A percentile compares a stretch with the other conserved stretches of the same genome.
These are phyloP conservation scores for Aphanomyces euteiches DNA, from an alignment of 352 stramenopile genomes.

Conservation along the genomic window DNA sequence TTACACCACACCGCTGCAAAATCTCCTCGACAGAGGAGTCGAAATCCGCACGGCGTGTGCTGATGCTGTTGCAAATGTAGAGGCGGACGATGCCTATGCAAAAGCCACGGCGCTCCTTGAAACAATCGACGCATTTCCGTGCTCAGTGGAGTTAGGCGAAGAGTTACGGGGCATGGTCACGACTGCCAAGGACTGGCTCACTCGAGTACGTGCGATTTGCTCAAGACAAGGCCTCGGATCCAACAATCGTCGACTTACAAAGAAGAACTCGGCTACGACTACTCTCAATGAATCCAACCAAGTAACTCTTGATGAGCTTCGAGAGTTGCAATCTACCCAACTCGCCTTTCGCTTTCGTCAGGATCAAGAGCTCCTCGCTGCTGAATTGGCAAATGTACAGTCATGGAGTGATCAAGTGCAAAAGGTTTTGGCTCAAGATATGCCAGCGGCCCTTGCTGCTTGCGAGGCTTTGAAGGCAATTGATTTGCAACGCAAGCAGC, in stretches of 20 bases:
- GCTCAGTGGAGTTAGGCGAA: conserved; percentile 68
- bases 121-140: conserved; percentile 58
- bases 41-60: conserved; percentile 25
- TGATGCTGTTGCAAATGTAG: conserved; percentile 11
- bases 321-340: conserved; percentile 46
- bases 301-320: conserved; percentile 58
- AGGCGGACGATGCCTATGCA: conserved; percentile 42
- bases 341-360: conserved; percentile 74
- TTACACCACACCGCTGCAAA: conserved; percentile 27
- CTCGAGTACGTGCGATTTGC: conserved; percentile 47
- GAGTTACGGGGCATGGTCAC: conserved; percentile 54
- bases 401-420: conserved; percentile 62
- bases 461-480: conserved; percentile 46
- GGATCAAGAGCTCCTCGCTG: conserved; percentile 65
- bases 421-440: conserved; percentile 43
- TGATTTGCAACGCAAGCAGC: not conserved
- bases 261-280: conserved; percentile 7
- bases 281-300: conserved; percentile 38
- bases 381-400: conserved; percentile 64
- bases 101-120: conserved; percentile 59
- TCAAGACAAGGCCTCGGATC: not conserved
- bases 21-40: conserved; percentile 48
- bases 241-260: conserved; percentile 9
- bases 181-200: conserved; percentile 57
- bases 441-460: conserved; percentile 42